Evolutionary conservation across 306 rosid genomes (phyloP).

Genomic region (Castanea mollissima): DNA sequence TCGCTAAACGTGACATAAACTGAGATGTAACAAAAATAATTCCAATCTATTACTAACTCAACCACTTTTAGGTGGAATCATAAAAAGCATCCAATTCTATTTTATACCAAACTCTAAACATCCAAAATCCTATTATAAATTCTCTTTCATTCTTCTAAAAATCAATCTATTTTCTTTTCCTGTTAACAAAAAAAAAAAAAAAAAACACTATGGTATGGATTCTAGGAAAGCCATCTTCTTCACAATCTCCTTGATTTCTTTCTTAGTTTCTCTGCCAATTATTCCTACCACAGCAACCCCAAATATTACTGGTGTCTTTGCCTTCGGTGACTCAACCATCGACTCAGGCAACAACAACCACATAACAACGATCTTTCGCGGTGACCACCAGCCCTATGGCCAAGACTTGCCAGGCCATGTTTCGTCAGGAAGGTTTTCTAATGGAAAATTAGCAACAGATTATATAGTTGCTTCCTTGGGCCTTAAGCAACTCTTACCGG

Average conservation of each 20-base stretch:
- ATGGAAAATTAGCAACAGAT: constrained; percentile 42
- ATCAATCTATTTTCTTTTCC: too few relatives aligned
- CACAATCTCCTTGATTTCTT: neutral
- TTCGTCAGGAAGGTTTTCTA: constrained; percentile 39
- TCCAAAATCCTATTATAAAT: too few relatives aligned
- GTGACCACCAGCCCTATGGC: constrained; percentile 42
- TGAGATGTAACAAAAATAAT: too few relatives aligned
- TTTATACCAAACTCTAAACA: too few relatives aligned
- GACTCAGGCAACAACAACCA: constrained; percentile 48
- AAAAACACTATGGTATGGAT: neutral
- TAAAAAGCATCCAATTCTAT: too few relatives aligned
- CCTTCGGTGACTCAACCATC: constrained; percentile 50
- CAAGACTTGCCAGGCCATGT: constrained; percentile 23
- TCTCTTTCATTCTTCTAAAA: too few relatives aligned
- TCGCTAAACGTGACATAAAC: too few relatives aligned
- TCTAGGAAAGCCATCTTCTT: neutral
- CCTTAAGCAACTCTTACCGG: constrained; percentile 37
- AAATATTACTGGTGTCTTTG: constrained; percentile 24
- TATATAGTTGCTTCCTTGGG: constrained; percentile 34
- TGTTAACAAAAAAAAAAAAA: too few relatives aligned
- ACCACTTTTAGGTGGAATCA: too few relatives aligned
- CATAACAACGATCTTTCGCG: neutral
- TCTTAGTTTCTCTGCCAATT: neutral
- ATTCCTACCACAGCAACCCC: neutral
- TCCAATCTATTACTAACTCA: too few relatives aligned